Percentiles rank a stretch among this genome's conserved stretches.
These are phyloP conservation scores for Ogataea ganodermae DNA, from an alignment of 805 yeast genomes.

Conservation along the genomic window DNA sequence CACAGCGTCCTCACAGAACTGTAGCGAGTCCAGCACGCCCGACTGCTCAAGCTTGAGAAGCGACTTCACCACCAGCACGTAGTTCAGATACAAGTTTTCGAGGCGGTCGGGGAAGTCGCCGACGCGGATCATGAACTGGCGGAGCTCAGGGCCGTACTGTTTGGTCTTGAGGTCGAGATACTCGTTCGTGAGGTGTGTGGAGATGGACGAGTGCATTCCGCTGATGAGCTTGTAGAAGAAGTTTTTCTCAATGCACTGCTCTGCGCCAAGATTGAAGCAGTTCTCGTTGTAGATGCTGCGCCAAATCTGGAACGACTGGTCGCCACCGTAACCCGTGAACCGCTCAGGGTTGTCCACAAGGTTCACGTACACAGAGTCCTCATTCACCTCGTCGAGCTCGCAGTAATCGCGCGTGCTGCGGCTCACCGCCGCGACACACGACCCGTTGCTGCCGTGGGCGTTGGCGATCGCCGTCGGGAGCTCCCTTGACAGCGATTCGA, in stretches of 20 bases:
- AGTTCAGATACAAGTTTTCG: slow-evolving; percentile 88
- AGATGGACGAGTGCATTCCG: slow-evolving; percentile 95
- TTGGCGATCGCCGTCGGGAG: slow-evolving; percentile 38
- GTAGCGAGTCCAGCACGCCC: slow-evolving; percentile 31
- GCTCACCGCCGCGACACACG: slow-evolving; percentile 24
- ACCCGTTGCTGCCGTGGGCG: slow-evolving; percentile 32
- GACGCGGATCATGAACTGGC: slow-evolving; percentile 83
- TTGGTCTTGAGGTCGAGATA: slow-evolving; percentile 69
- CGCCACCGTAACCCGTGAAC: slow-evolving; percentile 94
- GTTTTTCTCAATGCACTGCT: slow-evolving; percentile 80
- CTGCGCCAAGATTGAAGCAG: slow-evolving; percentile 57
- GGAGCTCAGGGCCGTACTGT: slow-evolving; percentile 80
- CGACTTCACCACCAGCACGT: slow-evolving; percentile 82
- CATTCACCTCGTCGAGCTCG: slow-evolving; percentile 61
- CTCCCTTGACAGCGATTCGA: slow-evolving; percentile 36
- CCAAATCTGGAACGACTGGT: slow-evolving; percentile 92
- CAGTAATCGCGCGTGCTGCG: slow-evolving; percentile 54
- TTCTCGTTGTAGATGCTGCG: slow-evolving; percentile 87
- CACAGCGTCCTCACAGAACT: slow-evolving; percentile 31
- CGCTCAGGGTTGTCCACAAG: slow-evolving; percentile 89
- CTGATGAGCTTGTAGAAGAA: slow-evolving; percentile 83
- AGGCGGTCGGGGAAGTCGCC: slow-evolving; percentile 89
- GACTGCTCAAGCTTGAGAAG: slow-evolving; percentile 55
- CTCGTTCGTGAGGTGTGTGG: slow-evolving; percentile 89
- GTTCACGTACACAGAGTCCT: slow-evolving; percentile 80